Evolutionary conservation across 1,284 basidiomycete genomes (phyloP).

Genomic region (Tilletiaria anomala): DNA sequence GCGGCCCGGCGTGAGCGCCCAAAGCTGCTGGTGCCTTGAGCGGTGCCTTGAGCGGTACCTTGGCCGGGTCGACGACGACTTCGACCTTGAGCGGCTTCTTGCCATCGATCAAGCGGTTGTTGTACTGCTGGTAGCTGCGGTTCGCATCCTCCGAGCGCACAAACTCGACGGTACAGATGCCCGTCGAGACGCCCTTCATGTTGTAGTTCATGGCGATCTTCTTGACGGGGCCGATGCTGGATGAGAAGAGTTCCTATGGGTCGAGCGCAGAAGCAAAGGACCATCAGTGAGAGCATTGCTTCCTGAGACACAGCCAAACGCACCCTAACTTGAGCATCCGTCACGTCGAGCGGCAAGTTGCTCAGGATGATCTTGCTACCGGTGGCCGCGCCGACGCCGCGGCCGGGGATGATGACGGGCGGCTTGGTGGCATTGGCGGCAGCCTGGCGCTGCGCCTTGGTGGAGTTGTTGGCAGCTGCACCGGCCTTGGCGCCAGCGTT

Average conservation of each 20-base stretch:
- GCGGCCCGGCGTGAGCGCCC: too few relatives aligned
- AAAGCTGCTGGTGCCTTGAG: too few relatives aligned
- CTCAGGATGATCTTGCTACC: slow-evolving; percentile 83
- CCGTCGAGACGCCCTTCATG: slow-evolving; percentile 69
- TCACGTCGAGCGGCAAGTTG: slow-evolving; percentile 86
- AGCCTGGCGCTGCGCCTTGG: too few relatives aligned
- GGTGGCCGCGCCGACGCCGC: slow-evolving; percentile 8
- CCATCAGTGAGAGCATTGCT: not conserved
- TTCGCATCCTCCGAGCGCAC: slow-evolving; percentile 71
- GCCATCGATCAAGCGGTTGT: slow-evolving; percentile 98
- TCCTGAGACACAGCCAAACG: not conserved
- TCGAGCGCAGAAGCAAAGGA: not conserved
- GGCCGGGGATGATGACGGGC: slow-evolving; percentile 35
- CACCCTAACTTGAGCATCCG: slow-evolving; percentile 77
- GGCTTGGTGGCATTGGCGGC: slow-evolving; percentile 34
- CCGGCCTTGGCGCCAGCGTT: slow-evolving; percentile 6
- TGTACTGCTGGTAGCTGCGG: slow-evolving; percentile 84
- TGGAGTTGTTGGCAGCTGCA: slow-evolving; percentile 19
- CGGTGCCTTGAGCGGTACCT: slow-evolving; percentile 45
- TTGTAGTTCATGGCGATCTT: slow-evolving; percentile 77
- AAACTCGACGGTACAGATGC: slow-evolving; percentile 76
- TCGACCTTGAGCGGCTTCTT: slow-evolving; percentile 98
- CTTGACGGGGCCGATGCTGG: slow-evolving; percentile 74
- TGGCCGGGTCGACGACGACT: slow-evolving; percentile 77
- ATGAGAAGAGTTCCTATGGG: slow-evolving; percentile 66